phyloP scores from a whole-genome alignment of 2,329 filamentous ascomycete species.

The Fusarium odoratissimum region DNA sequence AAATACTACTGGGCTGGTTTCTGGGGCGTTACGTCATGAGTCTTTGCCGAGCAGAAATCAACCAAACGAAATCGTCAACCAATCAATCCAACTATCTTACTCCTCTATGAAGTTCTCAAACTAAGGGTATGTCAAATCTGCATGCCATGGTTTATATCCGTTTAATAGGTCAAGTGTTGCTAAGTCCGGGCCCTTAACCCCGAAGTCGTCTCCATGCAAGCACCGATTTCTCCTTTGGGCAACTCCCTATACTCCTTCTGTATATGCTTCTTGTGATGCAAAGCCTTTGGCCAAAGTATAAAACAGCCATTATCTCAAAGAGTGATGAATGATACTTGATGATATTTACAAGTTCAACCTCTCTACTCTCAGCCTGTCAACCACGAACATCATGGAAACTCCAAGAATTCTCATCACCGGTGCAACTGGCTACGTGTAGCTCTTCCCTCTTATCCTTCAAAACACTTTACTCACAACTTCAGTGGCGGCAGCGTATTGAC shows the following conservation, averaged over 20 bases:
- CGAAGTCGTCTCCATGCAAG: neutral
- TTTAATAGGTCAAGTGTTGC: neutral
- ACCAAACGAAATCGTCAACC: neutral
- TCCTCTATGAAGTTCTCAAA: neutral
- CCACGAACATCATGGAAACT: neutral
- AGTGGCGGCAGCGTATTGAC: constrained; percentile 9
- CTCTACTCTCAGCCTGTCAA: accelerated
- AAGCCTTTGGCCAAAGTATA: neutral
- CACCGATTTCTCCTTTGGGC: neutral
- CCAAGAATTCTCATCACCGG: constrained; percentile 10
- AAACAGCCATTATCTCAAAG: neutral
- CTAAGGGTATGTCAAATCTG: accelerated
- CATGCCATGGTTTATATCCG: neutral
- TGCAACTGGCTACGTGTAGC: constrained; percentile 13
- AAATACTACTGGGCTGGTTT: neutral
- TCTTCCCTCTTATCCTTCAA: accelerated
- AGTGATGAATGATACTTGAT: accelerated
- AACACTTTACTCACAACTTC: neutral
- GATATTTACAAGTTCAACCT: neutral
- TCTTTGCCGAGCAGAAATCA: neutral
- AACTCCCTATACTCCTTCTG: neutral
- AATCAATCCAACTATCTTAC: too few relatives aligned
- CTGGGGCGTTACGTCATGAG: neutral
- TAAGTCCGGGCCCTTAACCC: constrained; percentile 9
- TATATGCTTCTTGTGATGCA: accelerated